Percentiles rank a stretch among this genome's conserved stretches.
These are phyloP conservation scores for Saccharomycopsis sp. DNA, from an alignment of 805 yeast genomes.

Conservation along the genomic window DNA sequence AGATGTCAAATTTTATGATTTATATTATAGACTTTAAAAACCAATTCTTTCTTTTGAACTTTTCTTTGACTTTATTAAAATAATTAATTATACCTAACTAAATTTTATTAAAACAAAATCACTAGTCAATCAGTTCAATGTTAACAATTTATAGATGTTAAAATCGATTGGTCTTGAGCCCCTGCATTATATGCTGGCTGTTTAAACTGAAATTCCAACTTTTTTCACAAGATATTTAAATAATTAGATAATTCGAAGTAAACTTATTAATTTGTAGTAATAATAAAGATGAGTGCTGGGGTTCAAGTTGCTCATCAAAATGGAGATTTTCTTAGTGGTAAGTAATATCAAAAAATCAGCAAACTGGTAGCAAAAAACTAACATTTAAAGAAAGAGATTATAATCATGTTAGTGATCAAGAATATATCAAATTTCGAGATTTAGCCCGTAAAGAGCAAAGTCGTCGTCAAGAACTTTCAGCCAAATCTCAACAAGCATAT, in stretches of 20 bases:
- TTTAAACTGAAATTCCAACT: background rate
- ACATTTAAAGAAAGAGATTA: conserved; percentile 36
- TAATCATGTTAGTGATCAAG: conserved; percentile 60
- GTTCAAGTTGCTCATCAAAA: background rate
- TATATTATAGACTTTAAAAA: too few species aligned
- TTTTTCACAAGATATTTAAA: background rate
- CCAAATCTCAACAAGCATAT: conserved; percentile 69
- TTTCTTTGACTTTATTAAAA: too few species aligned
- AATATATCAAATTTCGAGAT: conserved; percentile 52
- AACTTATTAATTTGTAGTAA: background rate
- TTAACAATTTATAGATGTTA: too few species aligned
- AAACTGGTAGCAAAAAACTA: background rate
- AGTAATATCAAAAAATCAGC: background rate
- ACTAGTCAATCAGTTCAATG: too few species aligned
- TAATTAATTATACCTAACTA: too few species aligned
- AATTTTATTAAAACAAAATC: too few species aligned
- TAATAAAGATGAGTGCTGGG: background rate
- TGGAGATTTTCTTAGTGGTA: conserved; percentile 2
- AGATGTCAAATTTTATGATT: too few species aligned
- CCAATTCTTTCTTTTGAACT: too few species aligned
- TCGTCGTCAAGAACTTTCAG: conserved; percentile 43
- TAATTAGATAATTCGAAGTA: background rate
- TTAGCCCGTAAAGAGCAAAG: conserved; percentile 60
- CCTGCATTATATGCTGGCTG: too few species aligned
- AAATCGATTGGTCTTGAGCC: too few species aligned